Conservation (phyloP, 805 yeast species). For the Torulaspora maleeae region DNA sequence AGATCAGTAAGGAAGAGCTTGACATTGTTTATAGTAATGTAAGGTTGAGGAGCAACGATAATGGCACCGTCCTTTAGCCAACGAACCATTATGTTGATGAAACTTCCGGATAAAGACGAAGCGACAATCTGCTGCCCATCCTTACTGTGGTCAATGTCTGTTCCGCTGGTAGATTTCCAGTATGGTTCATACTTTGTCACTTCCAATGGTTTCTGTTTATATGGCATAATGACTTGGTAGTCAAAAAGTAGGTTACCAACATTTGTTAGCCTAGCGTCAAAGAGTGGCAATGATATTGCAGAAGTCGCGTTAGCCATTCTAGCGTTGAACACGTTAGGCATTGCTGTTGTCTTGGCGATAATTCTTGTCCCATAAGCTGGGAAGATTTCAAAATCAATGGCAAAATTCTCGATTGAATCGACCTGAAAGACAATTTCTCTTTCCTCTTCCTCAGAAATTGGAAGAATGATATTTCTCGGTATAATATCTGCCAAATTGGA, state of each 20-base stretch:
- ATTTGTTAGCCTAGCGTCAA: slow-evolving; percentile 73
- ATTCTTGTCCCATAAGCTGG: slow-evolving; percentile 93
- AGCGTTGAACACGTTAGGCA: slow-evolving; percentile 45
- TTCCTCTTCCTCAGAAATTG: slow-evolving; percentile 54
- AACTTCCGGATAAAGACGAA: slow-evolving; percentile 81
- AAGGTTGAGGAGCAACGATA: slow-evolving; percentile 67
- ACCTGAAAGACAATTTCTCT: slow-evolving; percentile 79
- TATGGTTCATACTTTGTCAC: slow-evolving; percentile 91
- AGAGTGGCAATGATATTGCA: slow-evolving; percentile 55
- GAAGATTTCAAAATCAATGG: slow-evolving; percentile 81
- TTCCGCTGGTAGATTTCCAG: slow-evolving; percentile 84
- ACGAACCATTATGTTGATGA: slow-evolving; percentile 64
- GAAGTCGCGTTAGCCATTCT: slow-evolving; percentile 40
- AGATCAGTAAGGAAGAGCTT: slow-evolving; percentile 59
- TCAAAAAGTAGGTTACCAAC: slow-evolving; percentile 77
- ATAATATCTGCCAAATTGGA: slow-evolving; percentile 74
- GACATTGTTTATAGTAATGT: slow-evolving; percentile 46
- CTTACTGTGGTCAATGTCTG: slow-evolving; percentile 25
- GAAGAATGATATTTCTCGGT: slow-evolving; percentile 80
- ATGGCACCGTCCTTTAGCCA: slow-evolving; percentile 81
- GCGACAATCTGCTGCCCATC: slow-evolving; percentile 57
- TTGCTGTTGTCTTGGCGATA: slow-evolving; percentile 82
- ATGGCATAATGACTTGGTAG: slow-evolving; percentile 85
- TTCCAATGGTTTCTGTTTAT: slow-evolving; percentile 74
- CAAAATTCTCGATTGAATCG: slow-evolving; percentile 67